Base-by-base conservation (phyloP, 306 rosid genomes). In the Erythrophleum fordii region DNA sequence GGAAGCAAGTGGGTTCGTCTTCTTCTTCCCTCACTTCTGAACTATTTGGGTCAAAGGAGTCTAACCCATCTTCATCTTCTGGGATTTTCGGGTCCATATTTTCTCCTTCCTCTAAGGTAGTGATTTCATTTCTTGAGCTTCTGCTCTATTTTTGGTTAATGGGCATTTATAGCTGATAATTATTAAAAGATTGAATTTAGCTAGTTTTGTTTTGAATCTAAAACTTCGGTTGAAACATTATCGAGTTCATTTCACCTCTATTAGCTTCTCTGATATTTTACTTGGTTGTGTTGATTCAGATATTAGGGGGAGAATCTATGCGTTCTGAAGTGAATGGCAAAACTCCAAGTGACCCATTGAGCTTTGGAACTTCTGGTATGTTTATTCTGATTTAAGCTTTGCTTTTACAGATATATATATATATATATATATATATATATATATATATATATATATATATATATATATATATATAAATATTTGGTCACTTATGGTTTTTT, bases 1-100 rank as follows among this genome's bases (percentile, higher is more conserved):
- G 66, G 28, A 91, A 90, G 51, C 31, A 86, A 70, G 20, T 68
- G 5, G 87, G 79, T 80, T 88, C 89, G 44, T 91, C 92, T 11
- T 84, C 92, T 10, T 83, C 84, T 67, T 86, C 97, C 64, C 90
- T 89, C 86, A 89, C 95, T 83, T 87, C 87, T 85, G 93, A 94
- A 73, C 89, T 89, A 66, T 91, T 92, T 61, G 98, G 91, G 9
- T 82, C 89, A 49, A 82, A 77, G 61, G 92, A 88, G 22, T 80
- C 90, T 10, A 22, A 64, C 23, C 62, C 78, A 10, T 83, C 92
- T 1, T 67, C 94, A 69, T 80, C 87, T 14, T 71, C 91, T 55
- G 91, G 89, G 79, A 90, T 91, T 81, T 91, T 94, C 45, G 87
- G 82, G 0, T 83, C 97, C 11, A 72, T 92, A 11, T 91, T 91